Evolutionary conservation across 2,329 filamentous ascomycete genomes (phyloP).

Genomic region (Endothia cerciana): DNA sequence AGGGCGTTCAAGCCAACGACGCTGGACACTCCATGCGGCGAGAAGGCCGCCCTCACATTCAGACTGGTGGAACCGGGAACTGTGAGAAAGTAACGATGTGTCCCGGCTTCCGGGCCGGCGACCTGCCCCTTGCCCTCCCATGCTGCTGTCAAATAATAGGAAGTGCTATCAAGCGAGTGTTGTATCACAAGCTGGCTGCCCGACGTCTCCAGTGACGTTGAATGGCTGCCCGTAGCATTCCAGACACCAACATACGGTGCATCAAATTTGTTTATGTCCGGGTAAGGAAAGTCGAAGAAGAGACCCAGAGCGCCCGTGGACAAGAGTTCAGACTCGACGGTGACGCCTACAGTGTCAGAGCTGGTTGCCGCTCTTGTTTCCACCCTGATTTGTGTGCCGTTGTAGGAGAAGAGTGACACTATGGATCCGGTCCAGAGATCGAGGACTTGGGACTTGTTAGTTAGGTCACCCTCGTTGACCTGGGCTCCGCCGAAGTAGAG

Average conservation of each 20-base stretch:
- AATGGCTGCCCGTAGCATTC: slow-evolving; percentile 51
- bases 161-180: slow-evolving; percentile 48
- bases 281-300: slow-evolving; percentile 57
- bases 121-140: slow-evolving; percentile 45
- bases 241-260: slow-evolving; percentile 58
- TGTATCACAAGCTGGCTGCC: slow-evolving; percentile 42
- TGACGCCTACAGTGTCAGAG: slow-evolving; percentile 51
- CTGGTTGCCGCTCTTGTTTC: slow-evolving; percentile 49
- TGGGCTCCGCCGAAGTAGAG: slow-evolving; percentile 46
- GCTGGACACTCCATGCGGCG: slow-evolving; percentile 32
- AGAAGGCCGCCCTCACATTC: slow-evolving; percentile 40
- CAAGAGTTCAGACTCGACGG: slow-evolving; percentile 47
- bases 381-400: slow-evolving; percentile 44
- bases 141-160: slow-evolving; percentile 44
- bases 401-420: slow-evolving; percentile 47
- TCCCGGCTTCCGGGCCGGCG: slow-evolving; percentile 38
- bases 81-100: slow-evolving; percentile 49
- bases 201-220: slow-evolving; percentile 40
- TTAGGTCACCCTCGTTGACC: slow-evolving; percentile 46
- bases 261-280: slow-evolving; percentile 55
- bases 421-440: slow-evolving; percentile 54
- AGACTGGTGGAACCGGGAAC: slow-evolving; percentile 33
- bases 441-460: slow-evolving; percentile 46
- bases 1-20: slow-evolving; percentile 36
- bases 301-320: slow-evolving; percentile 44